Conservation (phyloP, 148 eudicot genomes). For the Spergularia bocconei region DNA sequence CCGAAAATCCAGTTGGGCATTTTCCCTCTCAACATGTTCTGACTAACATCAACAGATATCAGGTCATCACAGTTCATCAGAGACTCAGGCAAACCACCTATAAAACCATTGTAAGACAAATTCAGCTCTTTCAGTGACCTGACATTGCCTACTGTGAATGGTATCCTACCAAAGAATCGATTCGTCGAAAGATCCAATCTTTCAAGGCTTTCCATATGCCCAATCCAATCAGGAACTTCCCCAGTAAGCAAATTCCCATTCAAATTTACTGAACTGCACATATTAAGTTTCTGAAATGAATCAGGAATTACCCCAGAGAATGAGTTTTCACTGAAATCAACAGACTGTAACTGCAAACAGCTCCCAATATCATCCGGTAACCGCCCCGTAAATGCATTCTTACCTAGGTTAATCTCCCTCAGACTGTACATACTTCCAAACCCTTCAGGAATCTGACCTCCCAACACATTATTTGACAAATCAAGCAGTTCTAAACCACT, state of each 20-base stretch:
- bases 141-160: conserved; percentile 55
- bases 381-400: conserved; percentile 54
- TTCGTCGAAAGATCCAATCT: conserved; percentile 77
- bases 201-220: conserved; percentile 64
- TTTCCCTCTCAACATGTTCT: conserved; percentile 52
- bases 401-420: conserved; percentile 49
- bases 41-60: conserved; percentile 55
- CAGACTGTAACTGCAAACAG: conserved; percentile 50
- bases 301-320: conserved; percentile 65
- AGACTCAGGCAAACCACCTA: conserved; percentile 66
- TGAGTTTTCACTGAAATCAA: conserved; percentile 67
- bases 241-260: conserved; percentile 49
- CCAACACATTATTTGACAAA: conserved; percentile 57
- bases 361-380: conserved; percentile 73
- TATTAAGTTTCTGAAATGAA: conserved; percentile 59
- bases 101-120: conserved; percentile 56
- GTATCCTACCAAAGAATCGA: conserved; percentile 55
- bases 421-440: conserved; percentile 56
- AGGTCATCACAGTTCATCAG: conserved; percentile 53
- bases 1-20: conserved; percentile 68
- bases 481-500: conserved; percentile 51
- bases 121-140: conserved; percentile 54
- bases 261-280: conserved; percentile 52
- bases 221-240: conserved; percentile 80
- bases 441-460: conserved; percentile 66